phyloP scores from a whole-genome alignment of 1,284 basidiomycete genomes.

The Malassezia globosa region DNA sequence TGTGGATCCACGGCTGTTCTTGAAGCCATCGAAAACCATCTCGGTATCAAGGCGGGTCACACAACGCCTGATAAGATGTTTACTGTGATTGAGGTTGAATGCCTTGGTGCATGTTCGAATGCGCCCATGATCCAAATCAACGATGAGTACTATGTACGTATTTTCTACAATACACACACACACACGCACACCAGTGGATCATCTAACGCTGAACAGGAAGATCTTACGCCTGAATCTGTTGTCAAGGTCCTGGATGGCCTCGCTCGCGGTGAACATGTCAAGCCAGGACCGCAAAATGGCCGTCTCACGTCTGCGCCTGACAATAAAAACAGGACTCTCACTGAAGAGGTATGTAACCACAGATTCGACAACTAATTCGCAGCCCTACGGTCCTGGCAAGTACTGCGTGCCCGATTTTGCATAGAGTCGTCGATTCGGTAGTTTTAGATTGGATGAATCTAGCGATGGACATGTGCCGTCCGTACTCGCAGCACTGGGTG shows the following conservation, averaged over 20 bases:
- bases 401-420: constrained; percentile 76
- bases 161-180: background rate
- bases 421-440: constrained; percentile 9
- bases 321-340: constrained; percentile 66
- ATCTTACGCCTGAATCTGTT: constrained; percentile 82
- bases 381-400: constrained; percentile 91
- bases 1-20: constrained; percentile 72
- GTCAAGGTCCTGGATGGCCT: constrained; percentile 78
- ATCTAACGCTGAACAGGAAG: constrained; percentile 81
- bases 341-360: constrained; percentile 58
- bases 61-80: constrained; percentile 93
- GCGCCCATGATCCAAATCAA: constrained; percentile 97
- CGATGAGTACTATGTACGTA: constrained; percentile 84
- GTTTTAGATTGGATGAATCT: too few species aligned
- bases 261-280: constrained; percentile 71
- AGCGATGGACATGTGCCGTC: too few species aligned
- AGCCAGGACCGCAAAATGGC: constrained; percentile 79
- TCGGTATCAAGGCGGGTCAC: constrained; percentile 74
- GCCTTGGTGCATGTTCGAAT: constrained; percentile 89
- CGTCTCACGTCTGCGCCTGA: constrained; percentile 72
- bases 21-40: constrained; percentile 68
- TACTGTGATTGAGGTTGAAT: constrained; percentile 95
- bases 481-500: too few species aligned
- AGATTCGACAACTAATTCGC: constrained; percentile 8
- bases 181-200: too few species aligned